Base-by-base conservation (phyloP, 495 filamentous ascomycete genomes). In the Zalerion maritima region DNA sequence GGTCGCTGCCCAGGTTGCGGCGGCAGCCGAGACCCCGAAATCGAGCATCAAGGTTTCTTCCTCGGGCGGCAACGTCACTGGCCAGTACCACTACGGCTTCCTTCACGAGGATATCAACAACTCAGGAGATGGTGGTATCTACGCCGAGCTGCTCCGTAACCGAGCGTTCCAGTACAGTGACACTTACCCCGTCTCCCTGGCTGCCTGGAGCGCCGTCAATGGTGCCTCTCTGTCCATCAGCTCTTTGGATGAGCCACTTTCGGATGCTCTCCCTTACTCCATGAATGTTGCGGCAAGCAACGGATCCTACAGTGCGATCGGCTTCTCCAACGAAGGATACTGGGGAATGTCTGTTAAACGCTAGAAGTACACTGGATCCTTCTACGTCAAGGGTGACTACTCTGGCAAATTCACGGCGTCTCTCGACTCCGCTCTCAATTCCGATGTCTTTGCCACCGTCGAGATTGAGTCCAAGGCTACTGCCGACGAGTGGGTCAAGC, bases 111-210 rank as follows among this genome's bases (percentile, higher is more conserved):
- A 79, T 46, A 77, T 78, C 54, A 74, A 79, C 48, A 71, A 80
- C 46, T 78, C 70, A 13, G 77, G 77, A 5, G 79, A 83, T 43
- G 79, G 79, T 5, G 79, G 79, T 9, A 68, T 83, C 21, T 81
- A 84, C 39, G 78, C 73, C 17, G 76, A 84, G 41, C 47, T 84
- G 9, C 71, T 83, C 16, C 59, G 58, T 17, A 84, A 84, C 49
- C 68, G 78, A 27, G 79, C 76, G n/a, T 82, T 85, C 35, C 58
- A 62, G 23, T 37, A 39, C 18, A 47, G 38, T 30, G 41, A 36
- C 0, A n/a, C 43, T 13, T 59, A 39, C 32, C 52, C 54, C 6
- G 36, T 39, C 4, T 60, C 55, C 6, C 50, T 75, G 13, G 60
- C 64, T 1, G 58, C 42, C 5, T 81, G 76, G 62, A 49, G 58